Percentiles rank a stretch among this genome's conserved stretches.
Evolutionary conservation across 108 stramenopile species (phyloP).

Genomic region (Nannochloropsis oceanica): DNA sequence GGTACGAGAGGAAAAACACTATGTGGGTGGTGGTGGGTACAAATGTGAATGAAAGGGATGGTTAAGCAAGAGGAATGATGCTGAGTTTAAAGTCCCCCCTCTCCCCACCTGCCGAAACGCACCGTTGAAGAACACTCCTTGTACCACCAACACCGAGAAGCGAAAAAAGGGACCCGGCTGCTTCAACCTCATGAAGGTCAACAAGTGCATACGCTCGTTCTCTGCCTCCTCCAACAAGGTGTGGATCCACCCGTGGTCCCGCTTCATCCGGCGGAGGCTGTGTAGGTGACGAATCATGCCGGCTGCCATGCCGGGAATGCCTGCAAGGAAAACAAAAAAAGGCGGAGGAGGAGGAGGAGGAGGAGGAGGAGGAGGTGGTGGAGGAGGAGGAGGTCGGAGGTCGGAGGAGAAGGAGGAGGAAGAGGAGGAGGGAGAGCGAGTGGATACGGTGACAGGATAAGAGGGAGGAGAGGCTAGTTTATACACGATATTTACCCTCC

Average conservation of each 20-base stretch:
- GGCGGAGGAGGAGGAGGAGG: background rate
- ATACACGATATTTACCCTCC: no score
- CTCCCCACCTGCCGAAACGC: constrained; percentile 33
- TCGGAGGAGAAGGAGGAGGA: background rate
- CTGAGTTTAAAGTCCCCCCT: constrained; percentile 46
- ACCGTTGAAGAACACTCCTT: background rate
- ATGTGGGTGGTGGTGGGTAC: background rate
- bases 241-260: constrained; percentile 71
- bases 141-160: background rate
- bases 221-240: constrained; percentile 92
- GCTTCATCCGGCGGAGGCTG: constrained; percentile 68
- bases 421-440: background rate
- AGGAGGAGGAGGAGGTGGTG: background rate
- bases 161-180: constrained; percentile 12
- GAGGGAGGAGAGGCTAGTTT: no score
- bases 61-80: background rate
- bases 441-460: no score
- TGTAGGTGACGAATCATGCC: constrained; percentile 55
- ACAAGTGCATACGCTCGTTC: constrained; percentile 92
- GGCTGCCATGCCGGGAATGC: constrained; percentile 29
- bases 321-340: background rate
- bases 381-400: background rate
- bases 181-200: constrained; percentile 63
- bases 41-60: background rate
- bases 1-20: constrained; percentile 61